phyloP scores from a whole-genome alignment of 2,329 filamentous ascomycete genomes.

The Tolypocladium sp. region DNA sequence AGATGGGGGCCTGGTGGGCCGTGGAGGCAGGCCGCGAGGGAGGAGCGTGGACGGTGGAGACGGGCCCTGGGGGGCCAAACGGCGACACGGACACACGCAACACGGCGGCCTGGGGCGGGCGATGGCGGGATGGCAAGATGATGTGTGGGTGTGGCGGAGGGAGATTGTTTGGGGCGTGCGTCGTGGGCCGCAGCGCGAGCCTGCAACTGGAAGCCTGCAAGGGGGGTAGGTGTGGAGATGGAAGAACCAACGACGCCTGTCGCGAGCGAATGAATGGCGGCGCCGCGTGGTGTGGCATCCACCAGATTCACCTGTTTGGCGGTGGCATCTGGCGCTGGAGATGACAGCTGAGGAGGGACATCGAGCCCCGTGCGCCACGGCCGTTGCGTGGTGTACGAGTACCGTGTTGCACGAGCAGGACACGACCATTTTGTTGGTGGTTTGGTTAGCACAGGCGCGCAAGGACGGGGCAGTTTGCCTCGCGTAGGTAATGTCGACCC shows the following conservation, averaged over 20 bases:
- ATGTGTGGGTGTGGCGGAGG: neutral
- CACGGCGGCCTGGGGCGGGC: neutral
- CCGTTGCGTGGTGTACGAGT: neutral
- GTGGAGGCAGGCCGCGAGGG: neutral
- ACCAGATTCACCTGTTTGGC: neutral
- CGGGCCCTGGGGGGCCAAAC: neutral
- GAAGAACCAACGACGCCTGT: neutral
- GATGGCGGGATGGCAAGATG: neutral
- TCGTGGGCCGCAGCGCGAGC: neutral
- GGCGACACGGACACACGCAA: neutral
- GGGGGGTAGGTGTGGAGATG: neutral
- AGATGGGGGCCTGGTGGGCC: neutral
- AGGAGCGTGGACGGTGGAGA: neutral
- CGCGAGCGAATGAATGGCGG: neutral
- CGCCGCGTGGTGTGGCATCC: neutral
- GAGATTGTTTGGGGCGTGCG: no score
- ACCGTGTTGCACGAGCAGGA: neutral
- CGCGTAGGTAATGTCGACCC: neutral
- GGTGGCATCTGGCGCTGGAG: neutral
- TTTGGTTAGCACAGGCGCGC: neutral
- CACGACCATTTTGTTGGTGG: neutral
- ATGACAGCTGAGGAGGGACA: neutral
- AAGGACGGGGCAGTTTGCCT: neutral
- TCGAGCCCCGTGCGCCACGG: neutral
- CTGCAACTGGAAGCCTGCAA: neutral